Base-by-base conservation (phyloP, 495 filamentous ascomycete species). In the Geoglossum glabrum region DNA sequence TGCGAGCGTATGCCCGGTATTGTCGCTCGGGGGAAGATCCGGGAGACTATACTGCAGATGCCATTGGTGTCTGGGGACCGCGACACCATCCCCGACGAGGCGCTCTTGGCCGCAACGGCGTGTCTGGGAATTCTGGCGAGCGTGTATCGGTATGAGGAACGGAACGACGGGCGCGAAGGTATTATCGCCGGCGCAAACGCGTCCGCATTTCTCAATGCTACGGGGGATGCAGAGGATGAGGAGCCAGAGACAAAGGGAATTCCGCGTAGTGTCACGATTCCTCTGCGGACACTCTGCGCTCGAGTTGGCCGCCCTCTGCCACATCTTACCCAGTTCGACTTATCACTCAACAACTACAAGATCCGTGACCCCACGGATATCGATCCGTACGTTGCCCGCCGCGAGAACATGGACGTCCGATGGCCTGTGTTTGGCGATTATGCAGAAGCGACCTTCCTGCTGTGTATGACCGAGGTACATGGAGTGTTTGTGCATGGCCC, bases 1-100 rank as follows among this genome's bases (percentile, higher is more conserved):
- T 76, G 73, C 61, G 72, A 74, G 54, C 66, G 74, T 25, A 76
- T 76, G 73, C 75, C 75, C 0, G 75, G 74, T 0, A 71, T 72
- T 40, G 72, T 75, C 13, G 68, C 73, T 10, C 61, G 75, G 50
- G 75, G 75, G 3, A 69, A 71, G 57, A 70, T 75, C 1, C 63
- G 72, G 33, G 72, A 76, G 54, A 72, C 73, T 1, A 64, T 78
- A 25, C 69, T 70, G n/a, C 69, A 71, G 1, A 56, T 78, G 21
- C 70, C 75, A 3, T 57, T 76, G 25, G 69, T 78, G 17, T 64
- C 70, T 50, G 75, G 72, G 10, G 72, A 67, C 19, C 67, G 67
- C 49, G 72, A 76, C 31, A 60, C 73, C 3, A 73, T 78, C 33
- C 73, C 75, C 0, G 72, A 76, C 59, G 67, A 69, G 45, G 75